These are phyloP conservation scores for Leishmania amazonensis DNA, from an alignment of 208 protist genomes.

Conservation along the genomic window DNA sequence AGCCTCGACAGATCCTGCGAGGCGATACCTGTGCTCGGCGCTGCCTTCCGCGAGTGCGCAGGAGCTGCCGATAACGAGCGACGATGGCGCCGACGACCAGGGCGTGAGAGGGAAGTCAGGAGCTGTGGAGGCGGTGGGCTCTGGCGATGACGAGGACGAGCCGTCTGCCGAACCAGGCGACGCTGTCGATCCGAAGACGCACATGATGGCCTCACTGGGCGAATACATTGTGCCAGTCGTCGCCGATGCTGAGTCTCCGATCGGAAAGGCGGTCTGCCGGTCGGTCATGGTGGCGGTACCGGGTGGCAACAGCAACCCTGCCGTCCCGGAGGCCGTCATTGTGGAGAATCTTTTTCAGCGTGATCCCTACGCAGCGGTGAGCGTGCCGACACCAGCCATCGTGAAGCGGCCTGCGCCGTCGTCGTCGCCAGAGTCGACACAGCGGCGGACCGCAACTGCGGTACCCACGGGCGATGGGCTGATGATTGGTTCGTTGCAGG, in stretches of 20 bases:
- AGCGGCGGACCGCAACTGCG: neutral
- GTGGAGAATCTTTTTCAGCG: constrained; percentile 35
- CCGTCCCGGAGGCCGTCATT: constrained; percentile 36
- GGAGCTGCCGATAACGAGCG: neutral
- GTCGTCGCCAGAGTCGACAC: neutral
- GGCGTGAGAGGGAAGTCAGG: neutral
- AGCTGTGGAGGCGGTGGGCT: neutral
- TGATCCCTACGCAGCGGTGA: constrained; percentile 17
- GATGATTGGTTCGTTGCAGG: neutral
- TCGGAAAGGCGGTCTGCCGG: constrained; percentile 23
- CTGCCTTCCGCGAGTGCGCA: constrained; percentile 5
- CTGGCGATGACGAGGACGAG: neutral
- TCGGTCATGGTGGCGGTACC: constrained; percentile 32
- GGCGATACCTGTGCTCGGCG: neutral
- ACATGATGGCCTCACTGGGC: constrained; percentile 46
- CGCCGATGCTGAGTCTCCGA: constrained; percentile 21
- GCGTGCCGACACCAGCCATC: constrained; percentile 4
- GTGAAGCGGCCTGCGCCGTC: neutral
- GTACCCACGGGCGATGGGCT: too few species aligned
- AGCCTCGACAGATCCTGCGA: constrained; percentile 25
- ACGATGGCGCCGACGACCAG: neutral
- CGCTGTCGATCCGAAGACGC: constrained; percentile 14
- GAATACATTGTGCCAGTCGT: constrained; percentile 37
- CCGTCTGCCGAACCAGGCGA: neutral
- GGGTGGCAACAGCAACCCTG: constrained; percentile 30